Base-by-base conservation (phyloP, 2,329 filamentous ascomycete species). In the Chaetomium olivaceum region DNA sequence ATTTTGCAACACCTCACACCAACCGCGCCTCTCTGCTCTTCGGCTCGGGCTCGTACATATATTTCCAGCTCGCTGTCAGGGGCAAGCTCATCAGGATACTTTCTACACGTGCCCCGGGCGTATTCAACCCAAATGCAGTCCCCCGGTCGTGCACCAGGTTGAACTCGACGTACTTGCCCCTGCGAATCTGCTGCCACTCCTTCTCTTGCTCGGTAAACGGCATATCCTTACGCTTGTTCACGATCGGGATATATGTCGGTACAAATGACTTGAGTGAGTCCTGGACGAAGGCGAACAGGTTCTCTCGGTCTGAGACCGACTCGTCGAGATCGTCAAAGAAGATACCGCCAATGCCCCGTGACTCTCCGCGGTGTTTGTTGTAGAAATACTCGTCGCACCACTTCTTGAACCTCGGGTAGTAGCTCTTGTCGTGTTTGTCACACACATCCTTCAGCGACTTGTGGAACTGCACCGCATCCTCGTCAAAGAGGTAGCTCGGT, bases 301-400 rank as follows among this genome's bases (percentile, higher is more conserved):
- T 91, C 76, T 98, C 93, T 72, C 91, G 89, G 74, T 95, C 91
- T 67, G 93, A 92, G 73, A 94, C 91, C 1, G 87, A 85, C 73
- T 91, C 91, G 76, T 99, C 95, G 16, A 99, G 84, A 76, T 99
- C 95, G 78, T 99, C 95, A 75, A 99, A 99, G 86, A 99, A 99
- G 78, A 99, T 98, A 62, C 95, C 95, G 61, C 95, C 95, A 39
- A 99, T 81, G 64, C 95, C 95, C 58, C 95, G 90, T 56, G 87
- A 83, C 80, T 99, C 95, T 66, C 87, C 86, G 56, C 95, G 88
- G 80, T 99, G 95, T 77, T 93, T 94, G 78, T 97, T 91, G 81
- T 85, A 89, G 80, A 99, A 99, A 82, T 99, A 99, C 73, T 96
- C 88, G 77, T 99, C 95, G 77, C 95, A 99, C 95, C 95, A 99